A percentile compares a stretch with the other conserved stretches of the same genome.
Conservation (phyloP, 2,329 filamentous ascomycete species). For the Colletotrichum phormii region DNA sequence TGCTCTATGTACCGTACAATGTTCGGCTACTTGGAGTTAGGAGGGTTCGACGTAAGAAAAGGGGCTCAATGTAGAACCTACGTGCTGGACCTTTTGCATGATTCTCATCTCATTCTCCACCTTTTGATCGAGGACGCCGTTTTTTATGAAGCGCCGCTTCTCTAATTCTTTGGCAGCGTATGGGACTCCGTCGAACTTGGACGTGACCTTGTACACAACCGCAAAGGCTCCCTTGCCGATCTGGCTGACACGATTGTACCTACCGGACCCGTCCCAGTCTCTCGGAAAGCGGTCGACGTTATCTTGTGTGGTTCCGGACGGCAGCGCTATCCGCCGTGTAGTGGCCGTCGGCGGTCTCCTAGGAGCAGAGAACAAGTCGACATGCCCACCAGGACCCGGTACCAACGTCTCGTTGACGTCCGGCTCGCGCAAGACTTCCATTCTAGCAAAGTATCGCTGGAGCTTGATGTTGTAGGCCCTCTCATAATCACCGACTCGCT, state of each 20-base stretch:
- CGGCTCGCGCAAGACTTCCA: conserved; percentile 44
- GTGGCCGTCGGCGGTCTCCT: conserved; percentile 16
- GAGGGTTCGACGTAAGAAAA: background rate
- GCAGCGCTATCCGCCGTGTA: conserved; percentile 37
- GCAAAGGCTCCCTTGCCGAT: conserved; percentile 97
- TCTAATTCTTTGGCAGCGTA: conserved; percentile 96
- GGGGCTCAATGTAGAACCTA: conserved; percentile 57
- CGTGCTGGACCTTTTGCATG: conserved; percentile 87
- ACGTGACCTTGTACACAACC: conserved; percentile 89
- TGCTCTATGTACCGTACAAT: conserved; percentile 94
- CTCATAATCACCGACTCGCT: conserved; percentile 74
- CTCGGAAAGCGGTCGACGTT: conserved; percentile 55
- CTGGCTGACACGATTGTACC: conserved; percentile 84
- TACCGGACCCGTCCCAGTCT: conserved; percentile 85
- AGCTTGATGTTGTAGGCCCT: conserved; percentile 77
- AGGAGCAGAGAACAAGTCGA: conserved; percentile 45
- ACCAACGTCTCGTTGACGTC: conserved; percentile 58
- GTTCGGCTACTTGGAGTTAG: conserved; percentile 68
- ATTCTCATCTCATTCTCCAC: conserved; percentile 98
- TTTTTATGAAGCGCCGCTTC: conserved; percentile 93
- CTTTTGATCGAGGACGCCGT: conserved; percentile 88
- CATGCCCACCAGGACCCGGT: conserved; percentile 60
- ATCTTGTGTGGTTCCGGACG: conserved; percentile 43
- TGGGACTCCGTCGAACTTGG: conserved; percentile 83
- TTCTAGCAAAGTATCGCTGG: conserved; percentile 68